Base-by-base conservation (phyloP, 1,284 basidiomycete species). In the Fomitopsis betulina region DNA sequence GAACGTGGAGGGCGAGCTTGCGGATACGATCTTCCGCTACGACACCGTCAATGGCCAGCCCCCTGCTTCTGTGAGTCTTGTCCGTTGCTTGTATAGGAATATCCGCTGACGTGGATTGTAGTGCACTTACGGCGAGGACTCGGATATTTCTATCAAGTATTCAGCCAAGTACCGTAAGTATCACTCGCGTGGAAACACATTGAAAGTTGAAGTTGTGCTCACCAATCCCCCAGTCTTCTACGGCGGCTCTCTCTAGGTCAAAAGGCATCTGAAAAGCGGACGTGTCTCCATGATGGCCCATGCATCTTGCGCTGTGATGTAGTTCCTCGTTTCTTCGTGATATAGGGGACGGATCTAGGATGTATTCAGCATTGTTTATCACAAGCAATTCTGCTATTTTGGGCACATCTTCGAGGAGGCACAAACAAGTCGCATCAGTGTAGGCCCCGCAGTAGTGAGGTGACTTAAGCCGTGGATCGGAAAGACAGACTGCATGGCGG, bases 41-140 rank as follows among this genome's bases (percentile, higher is more conserved):
- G 78, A 86, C 64, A 89, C 86, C 10, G 74, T 76, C 21, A 76
- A 74, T 35, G 86, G 87, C n/a, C 83, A 86, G 67, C 82, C 86
- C 13, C 84, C 86, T 35, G 61, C 79, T 17, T 75, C 75, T 13
- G 81, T 81, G 63, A 68, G 76, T 72, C 15, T 19, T 17, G 12
- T 47, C 15, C 5, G 12, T 47, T 15, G 4, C 10, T 30, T 32
- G 27, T n/a, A 10, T 23, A 25, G n/a, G n/a, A n/a, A n/a, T 12
- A 15, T 4, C 15, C 35, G 19, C 43, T 57, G 33, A 53, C 17
- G 39, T n/a, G 21, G 7, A 2, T n/a, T 57, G 6, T 61, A 70
- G 67, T 72, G 70, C 63, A 54, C 35, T 7, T 64, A 52, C 43
- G 68, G 68, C 32, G 42, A 63, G 39, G 59, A 62, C 15, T 39